phyloP scores from a whole-genome alignment of 2,329 filamentous ascomycete species.

The Penicillium polonicum region DNA sequence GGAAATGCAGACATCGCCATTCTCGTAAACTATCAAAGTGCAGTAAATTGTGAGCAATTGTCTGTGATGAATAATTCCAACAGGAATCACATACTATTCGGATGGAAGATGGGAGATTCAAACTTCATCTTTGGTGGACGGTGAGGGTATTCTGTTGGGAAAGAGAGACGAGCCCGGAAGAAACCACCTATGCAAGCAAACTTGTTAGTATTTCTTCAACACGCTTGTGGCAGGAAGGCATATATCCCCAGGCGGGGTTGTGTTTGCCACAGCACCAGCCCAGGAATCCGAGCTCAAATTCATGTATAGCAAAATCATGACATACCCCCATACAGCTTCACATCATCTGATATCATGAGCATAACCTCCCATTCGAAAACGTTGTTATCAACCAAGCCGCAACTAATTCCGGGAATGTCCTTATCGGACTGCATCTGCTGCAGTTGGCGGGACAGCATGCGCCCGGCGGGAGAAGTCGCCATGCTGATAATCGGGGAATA shows the following conservation, averaged over 20 bases:
- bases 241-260: neutral
- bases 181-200: slow-evolving; percentile 68
- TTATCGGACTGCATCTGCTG: slow-evolving; percentile 92
- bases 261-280: neutral
- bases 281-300: neutral
- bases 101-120: slow-evolving; percentile 83
- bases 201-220: neutral
- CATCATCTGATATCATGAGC: slow-evolving; percentile 96
- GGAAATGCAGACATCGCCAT: slow-evolving; percentile 89
- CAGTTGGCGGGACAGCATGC: slow-evolving; percentile 78
- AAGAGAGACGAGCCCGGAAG: slow-evolving; percentile 81
- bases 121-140: slow-evolving; percentile 88
- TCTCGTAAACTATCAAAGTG: slow-evolving; percentile 64
- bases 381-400: slow-evolving; percentile 79
- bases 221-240: neutral
- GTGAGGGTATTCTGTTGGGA: slow-evolving; percentile 82
- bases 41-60: neutral
- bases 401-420: slow-evolving; percentile 91
- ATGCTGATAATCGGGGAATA: slow-evolving; percentile 26
- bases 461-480: slow-evolving; percentile 47
- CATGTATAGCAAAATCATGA: slow-evolving; percentile 9
- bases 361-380: slow-evolving; percentile 99
- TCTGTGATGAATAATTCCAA: neutral
- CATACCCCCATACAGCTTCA: slow-evolving; percentile 87
- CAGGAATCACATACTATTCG: slow-evolving; percentile 63